phyloP scores from a whole-genome alignment of 257 asterid species.

The Nicotiana otophora region DNA sequence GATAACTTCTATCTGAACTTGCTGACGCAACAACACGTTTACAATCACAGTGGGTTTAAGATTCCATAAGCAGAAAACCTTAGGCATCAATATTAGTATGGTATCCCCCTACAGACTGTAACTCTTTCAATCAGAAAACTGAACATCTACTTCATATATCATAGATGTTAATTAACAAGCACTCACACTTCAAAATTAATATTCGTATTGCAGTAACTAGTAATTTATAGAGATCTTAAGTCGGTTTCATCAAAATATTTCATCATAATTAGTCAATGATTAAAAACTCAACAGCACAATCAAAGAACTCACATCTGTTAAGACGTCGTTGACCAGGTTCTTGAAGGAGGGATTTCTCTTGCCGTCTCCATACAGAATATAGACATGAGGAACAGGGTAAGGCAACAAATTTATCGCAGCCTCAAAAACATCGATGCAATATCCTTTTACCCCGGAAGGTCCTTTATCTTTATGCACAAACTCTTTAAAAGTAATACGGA shows the following conservation, averaged over 20 bases:
- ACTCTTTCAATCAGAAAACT: background rate
- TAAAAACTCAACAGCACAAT: background rate
- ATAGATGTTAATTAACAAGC: background rate
- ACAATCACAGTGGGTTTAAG: background rate
- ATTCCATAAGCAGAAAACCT: background rate
- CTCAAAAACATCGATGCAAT: constrained; percentile 69
- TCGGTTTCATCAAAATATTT: background rate
- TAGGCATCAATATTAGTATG: background rate
- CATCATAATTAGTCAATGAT: background rate
- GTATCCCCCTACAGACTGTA: background rate
- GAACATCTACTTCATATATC: background rate
- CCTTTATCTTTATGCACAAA: constrained; percentile 57
- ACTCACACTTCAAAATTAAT: background rate
- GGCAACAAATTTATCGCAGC: constrained; percentile 64
- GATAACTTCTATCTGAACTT: background rate
- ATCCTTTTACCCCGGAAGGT: constrained; percentile 58
- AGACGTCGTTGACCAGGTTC: constrained; percentile 42
- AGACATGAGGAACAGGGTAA: constrained; percentile 60
- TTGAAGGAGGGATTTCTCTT: constrained; percentile 48
- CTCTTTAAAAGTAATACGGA: constrained; percentile 46
- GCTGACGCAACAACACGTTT: background rate
- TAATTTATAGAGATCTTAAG: background rate
- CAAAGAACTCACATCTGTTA: constrained; percentile 37
- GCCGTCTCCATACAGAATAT: constrained; percentile 65
- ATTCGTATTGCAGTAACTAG: background rate